phyloP scores from a whole-genome alignment of 106 monocot genomes.

The Dioscorea dumetorum region DNA sequence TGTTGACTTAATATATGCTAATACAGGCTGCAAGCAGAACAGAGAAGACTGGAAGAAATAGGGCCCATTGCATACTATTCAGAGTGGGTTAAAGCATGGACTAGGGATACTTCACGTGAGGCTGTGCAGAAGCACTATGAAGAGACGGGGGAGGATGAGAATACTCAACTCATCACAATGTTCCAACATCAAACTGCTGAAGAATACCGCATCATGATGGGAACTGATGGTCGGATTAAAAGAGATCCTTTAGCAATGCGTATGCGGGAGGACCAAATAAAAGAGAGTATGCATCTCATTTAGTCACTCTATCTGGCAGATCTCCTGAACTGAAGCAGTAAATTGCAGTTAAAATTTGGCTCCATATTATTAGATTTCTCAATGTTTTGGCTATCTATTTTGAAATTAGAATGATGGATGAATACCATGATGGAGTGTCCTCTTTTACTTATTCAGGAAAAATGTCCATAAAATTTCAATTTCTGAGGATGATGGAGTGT shows the following conservation, averaged over 20 bases:
- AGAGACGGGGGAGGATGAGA: slow-evolving; percentile 94
- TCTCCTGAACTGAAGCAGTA: no score
- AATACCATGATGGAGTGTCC: no score
- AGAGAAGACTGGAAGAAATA: slow-evolving; percentile 68
- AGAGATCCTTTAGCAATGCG: slow-evolving; percentile 89
- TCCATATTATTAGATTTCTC: no score
- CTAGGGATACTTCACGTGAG: slow-evolving; percentile 70
- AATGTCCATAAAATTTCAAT: no score
- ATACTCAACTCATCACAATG: slow-evolving; percentile 78
- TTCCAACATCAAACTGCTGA: slow-evolving; percentile 90
- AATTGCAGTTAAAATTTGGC: no score
- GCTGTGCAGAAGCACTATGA: slow-evolving; percentile 83
- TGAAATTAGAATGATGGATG: no score
- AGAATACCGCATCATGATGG: slow-evolving; percentile 98
- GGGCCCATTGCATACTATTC: slow-evolving; percentile 92
- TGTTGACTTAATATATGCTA: not conserved
- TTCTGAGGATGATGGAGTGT: no score
- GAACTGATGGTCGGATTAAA: slow-evolving; percentile 73
- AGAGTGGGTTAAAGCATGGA: slow-evolving; percentile 97
- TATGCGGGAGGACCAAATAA: slow-evolving; percentile 89
- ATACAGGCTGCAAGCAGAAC: slow-evolving; percentile 66
- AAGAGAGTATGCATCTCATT: slow-evolving; percentile 61
- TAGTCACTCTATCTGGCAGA: no score
- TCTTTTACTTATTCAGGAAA: no score
- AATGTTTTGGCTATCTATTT: no score